Percentiles rank a stretch among this genome's conserved stretches.
These are phyloP conservation scores for Conringia planisiliqua DNA, from an alignment of 345 rosid genomes.

Conservation along the genomic window DNA sequence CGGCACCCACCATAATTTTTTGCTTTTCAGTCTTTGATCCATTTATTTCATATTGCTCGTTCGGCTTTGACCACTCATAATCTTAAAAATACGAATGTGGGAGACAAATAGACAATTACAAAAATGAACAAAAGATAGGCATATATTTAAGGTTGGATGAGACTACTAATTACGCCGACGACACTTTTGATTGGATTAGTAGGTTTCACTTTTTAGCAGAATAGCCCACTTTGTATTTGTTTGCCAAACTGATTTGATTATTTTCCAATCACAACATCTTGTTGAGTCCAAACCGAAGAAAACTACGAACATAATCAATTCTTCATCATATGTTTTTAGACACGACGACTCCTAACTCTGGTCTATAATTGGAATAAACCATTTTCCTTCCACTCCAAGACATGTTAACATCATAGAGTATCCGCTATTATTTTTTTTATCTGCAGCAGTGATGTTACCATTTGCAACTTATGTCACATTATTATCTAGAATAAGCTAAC, in stretches of 20 bases:
- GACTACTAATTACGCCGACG: neutral
- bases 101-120: neutral
- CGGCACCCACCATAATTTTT: neutral
- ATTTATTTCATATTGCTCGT: neutral
- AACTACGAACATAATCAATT: neutral
- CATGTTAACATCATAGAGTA: neutral
- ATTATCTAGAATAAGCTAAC: neutral
- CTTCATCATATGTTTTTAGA: neutral
- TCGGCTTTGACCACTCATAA: neutral
- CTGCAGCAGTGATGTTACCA: neutral
- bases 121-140: neutral
- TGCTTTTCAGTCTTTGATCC: neutral
- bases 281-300: neutral
- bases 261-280: neutral
- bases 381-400: neutral
- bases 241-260: neutral
- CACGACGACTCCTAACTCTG: neutral
- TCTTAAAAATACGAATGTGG: neutral
- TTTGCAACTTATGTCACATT: slow-evolving; percentile 1
- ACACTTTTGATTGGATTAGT: neutral
- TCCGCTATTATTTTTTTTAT: neutral
- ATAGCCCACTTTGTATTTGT: neutral
- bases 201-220: neutral
- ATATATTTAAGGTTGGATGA: neutral
- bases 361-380: neutral